Conservation (phyloP, 805 yeast species). For the Maudiozyma saulgeensis region DNA sequence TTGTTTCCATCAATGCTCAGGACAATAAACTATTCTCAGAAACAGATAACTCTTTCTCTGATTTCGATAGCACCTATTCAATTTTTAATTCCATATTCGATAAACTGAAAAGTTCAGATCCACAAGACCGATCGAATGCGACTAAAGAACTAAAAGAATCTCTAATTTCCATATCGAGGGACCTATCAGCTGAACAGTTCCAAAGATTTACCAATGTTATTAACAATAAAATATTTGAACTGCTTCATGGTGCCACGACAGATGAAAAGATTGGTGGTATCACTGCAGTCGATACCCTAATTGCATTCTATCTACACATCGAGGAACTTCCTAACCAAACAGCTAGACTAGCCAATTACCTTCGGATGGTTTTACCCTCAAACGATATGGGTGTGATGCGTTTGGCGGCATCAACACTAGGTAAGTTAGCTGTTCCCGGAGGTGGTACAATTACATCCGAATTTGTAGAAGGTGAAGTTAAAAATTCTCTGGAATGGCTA, state of each 20-base stretch:
- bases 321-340: slow-evolving; percentile 84
- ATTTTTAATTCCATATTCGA: slow-evolving; percentile 32
- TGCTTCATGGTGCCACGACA: slow-evolving; percentile 65
- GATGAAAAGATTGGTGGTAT: slow-evolving; percentile 80
- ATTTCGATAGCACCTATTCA: slow-evolving; percentile 20
- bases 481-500: slow-evolving; percentile 82
- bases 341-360: slow-evolving; percentile 82
- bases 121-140: slow-evolving; percentile 36
- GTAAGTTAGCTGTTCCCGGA: slow-evolving; percentile 81
- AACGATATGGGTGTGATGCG: slow-evolving; percentile 79
- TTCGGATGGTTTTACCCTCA: slow-evolving; percentile 70
- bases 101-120: slow-evolving; percentile 29
- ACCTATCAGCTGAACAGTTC: slow-evolving; percentile 71
- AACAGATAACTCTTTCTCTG: slow-evolving; percentile 14
- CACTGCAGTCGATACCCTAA: slow-evolving; percentile 78
- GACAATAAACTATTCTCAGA: slow-evolving; percentile 15
- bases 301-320: slow-evolving; percentile 72
- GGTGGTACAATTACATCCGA: slow-evolving; percentile 86
- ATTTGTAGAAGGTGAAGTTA: slow-evolving; percentile 86
- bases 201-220: slow-evolving; percentile 75
- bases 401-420: slow-evolving; percentile 78
- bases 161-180: slow-evolving; percentile 66
- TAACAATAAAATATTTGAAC: slow-evolving; percentile 77
- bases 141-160: slow-evolving; percentile 65
- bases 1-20: slow-evolving; percentile 8